These are phyloP conservation scores for Wickerhamiella nectarea DNA, from an alignment of 805 yeast species.

Conservation along the genomic window DNA sequence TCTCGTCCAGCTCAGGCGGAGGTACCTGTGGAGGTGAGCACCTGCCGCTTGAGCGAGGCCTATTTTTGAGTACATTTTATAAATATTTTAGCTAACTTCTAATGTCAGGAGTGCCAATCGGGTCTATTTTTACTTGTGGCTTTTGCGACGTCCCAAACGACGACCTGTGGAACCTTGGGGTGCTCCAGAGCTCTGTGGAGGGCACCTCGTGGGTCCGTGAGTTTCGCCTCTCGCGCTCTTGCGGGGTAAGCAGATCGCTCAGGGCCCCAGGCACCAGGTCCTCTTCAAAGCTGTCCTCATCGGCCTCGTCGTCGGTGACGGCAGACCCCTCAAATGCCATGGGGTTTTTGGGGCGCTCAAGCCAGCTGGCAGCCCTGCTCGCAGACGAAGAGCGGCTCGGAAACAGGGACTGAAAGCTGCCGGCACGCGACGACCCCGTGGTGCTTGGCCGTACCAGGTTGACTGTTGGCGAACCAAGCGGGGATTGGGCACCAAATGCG, in stretches of 20 bases:
- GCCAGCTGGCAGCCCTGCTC: constrained; percentile 13
- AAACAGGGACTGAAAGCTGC: constrained; percentile 11
- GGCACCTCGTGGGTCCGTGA: constrained; percentile 25
- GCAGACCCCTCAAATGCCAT: constrained; percentile 24
- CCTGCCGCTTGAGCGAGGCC: too few species aligned
- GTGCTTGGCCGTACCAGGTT: constrained; percentile 3
- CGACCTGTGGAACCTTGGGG: constrained; percentile 12
- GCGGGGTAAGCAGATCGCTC: constrained; percentile 71
- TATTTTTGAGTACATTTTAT: too few species aligned
- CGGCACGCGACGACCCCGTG: constrained; percentile 5
- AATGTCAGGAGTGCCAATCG: constrained; percentile 3
- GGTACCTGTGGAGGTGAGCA: neutral
- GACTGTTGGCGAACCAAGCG: constrained; percentile 3
- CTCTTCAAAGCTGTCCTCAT: constrained; percentile 42
- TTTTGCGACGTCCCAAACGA: constrained; percentile 11
- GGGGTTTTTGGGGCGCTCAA: constrained; percentile 12
- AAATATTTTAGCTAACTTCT: neutral
- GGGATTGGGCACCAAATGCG: neutral
- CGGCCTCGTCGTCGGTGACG: constrained; percentile 33
- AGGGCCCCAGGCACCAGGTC: constrained; percentile 74
- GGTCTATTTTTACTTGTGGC: constrained; percentile 4
- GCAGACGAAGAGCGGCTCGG: constrained; percentile 6
- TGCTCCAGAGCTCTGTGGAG: constrained; percentile 14
- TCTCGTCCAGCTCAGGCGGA: too few species aligned
- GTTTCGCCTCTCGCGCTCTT: constrained; percentile 56